These are phyloP conservation scores for Thraustotheca clavata DNA, from an alignment of 352 stramenopile genomes.

Conservation along the genomic window DNA sequence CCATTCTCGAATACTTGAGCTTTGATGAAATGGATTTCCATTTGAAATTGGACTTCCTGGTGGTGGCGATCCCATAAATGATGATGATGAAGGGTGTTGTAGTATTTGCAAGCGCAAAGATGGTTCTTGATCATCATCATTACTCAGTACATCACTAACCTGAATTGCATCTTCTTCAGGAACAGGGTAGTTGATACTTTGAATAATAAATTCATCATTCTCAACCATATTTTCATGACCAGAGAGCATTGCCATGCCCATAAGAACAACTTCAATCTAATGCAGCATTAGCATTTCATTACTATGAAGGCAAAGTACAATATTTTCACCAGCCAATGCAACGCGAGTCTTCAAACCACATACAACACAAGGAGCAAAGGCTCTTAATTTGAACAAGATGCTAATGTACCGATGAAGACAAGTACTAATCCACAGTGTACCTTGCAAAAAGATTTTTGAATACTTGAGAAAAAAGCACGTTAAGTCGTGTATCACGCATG, in stretches of 20 bases:
- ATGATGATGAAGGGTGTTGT: conserved; percentile 13
- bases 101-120: conserved; percentile 22
- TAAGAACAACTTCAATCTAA: conserved; percentile 81
- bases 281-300: not conserved
- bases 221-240: conserved; percentile 44
- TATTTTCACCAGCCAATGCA: conserved; percentile 68
- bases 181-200: conserved; percentile 33
- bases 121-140: conserved; percentile 8
- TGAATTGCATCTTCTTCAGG: conserved; percentile 20
- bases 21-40: conserved; percentile 8
- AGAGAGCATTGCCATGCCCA: conserved; percentile 66
- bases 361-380: conserved; percentile 74
- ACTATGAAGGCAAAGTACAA: conserved; percentile 29
- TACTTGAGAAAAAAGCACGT: conserved; percentile 70
- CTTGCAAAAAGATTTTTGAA: conserved; percentile 83
- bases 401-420: conserved; percentile 24
- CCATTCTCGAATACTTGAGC: conserved; percentile 54
- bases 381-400: conserved; percentile 56
- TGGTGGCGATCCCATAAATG: conserved; percentile 27
- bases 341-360: conserved; percentile 72
- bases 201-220: conserved; percentile 33
- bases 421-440: conserved; percentile 30
- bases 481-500: conserved; percentile 78
- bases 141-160: not conserved
- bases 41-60: not conserved